phyloP scores from a whole-genome alignment of 2,329 filamentous ascomycete species.

The Mariannaea sp. region DNA sequence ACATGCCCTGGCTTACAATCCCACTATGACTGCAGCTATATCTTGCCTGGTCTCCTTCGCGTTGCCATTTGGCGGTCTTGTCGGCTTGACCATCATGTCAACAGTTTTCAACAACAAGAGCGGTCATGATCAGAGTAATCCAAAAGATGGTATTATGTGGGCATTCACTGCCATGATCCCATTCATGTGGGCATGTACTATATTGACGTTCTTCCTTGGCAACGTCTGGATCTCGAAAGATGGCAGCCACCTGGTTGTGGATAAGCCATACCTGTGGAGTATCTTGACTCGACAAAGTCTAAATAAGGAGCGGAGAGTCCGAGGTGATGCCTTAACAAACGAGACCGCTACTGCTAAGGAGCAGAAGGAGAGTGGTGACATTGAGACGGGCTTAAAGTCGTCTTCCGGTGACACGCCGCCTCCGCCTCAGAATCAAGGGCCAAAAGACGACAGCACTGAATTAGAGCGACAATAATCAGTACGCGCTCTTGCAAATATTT shows the following conservation, averaged over 20 bases:
- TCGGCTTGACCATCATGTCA: neutral
- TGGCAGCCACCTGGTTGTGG: neutral
- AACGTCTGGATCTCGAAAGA: neutral
- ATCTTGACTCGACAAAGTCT: too few relatives aligned
- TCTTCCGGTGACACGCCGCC: too few relatives aligned
- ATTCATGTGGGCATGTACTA: neutral
- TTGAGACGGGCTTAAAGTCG: too few relatives aligned
- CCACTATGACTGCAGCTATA: neutral
- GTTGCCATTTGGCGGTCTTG: neutral
- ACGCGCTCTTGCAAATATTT: too few relatives aligned
- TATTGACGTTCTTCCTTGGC: neutral
- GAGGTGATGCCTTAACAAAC: too few relatives aligned
- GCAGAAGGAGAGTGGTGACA: too few relatives aligned
- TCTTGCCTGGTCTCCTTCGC: neutral
- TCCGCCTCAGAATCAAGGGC: too few relatives aligned
- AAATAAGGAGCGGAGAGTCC: too few relatives aligned
- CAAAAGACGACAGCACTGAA: too few relatives aligned
- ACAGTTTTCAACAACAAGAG: neutral
- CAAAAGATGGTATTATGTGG: neutral
- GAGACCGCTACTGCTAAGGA: too few relatives aligned
- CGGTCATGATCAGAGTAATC: neutral
- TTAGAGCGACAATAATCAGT: too few relatives aligned
- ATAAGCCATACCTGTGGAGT: neutral
- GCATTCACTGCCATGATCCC: neutral
- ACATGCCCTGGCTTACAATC: neutral